Evolutionary conservation across 2,329 filamentous ascomycete genomes (phyloP), one percentile per base, ranked within the genome.

Genomic region (Ophiostoma perfectum): DNA sequence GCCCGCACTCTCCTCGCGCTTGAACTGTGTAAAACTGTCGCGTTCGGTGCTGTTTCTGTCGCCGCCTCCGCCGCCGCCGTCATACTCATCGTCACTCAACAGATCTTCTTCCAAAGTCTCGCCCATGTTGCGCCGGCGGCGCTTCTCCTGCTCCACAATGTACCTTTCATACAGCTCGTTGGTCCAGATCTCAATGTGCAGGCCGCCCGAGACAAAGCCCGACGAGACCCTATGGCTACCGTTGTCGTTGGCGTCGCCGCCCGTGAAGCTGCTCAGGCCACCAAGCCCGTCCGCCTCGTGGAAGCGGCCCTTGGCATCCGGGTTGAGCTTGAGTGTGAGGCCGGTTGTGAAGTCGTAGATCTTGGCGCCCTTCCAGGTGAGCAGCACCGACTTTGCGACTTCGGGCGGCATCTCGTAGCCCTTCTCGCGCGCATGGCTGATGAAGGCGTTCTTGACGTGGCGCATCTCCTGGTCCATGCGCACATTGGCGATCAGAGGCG

Each of bases 101-200:
- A 60, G 55, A 45, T 67, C 66, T 12, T 65, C 62, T 16, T 67
- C 69, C 5, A 75, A 71, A 2, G 78, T 65, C 68, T 81, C 79
- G 55, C 81, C 81, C 4, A 80, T 76, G 39, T 79, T 77, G 44
- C 80, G 77, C 44, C 76, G 78, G 14, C 81, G 80, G 69, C 81
- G 80, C 16, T 77, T 78, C 72, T 86, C 84, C 70, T 83, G 80
- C 44, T 81, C 78, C 66, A 78, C 78, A 71, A 83, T 79, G 74
- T 84, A 80, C 16, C 78, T 75, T 39, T 78, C 77, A 71, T 86
- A 89, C 1, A 85, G 77, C 11, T 90, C 86, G 7, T 86, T 81
- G 0, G 90, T 94, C 84, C 91, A 92, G 6, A 90, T 90, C 76
- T 93, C 88, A 71, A 96, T 83, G 72, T 90, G 84, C n/a, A 96